Conservation (phyloP, 768 basidiomycete species). For the Royoungia palumana region DNA sequence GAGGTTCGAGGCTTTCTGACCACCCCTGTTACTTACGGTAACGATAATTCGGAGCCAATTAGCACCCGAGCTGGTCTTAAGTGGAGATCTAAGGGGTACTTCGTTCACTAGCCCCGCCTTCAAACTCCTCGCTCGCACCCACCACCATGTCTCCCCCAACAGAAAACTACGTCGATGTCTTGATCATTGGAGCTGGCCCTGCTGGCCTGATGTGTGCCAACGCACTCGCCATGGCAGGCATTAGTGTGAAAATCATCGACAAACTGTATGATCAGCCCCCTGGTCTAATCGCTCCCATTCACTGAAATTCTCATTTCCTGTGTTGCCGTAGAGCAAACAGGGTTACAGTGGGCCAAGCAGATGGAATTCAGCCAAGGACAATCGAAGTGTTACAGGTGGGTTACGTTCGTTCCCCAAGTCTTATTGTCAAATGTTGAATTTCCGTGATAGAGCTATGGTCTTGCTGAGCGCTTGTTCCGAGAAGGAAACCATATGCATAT, state of each 20-base stretch:
- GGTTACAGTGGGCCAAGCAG: constrained; percentile 47
- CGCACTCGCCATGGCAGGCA: no score
- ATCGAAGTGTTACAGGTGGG: constrained; percentile 52
- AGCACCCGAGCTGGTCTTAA: no score
- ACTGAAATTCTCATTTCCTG: not conserved
- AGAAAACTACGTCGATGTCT: constrained; percentile 41
- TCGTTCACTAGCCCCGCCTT: no score
- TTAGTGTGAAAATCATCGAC: no score
- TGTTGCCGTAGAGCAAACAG: constrained; percentile 33
- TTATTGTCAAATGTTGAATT: not conserved
- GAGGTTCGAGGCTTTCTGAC: no score
- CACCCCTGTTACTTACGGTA: no score
- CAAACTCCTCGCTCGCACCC: not conserved
- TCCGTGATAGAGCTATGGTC: constrained; percentile 42
- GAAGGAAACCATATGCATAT: constrained; percentile 70
- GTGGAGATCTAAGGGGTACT: no score
- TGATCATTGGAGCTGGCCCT: constrained; percentile 48
- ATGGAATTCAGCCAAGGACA: constrained; percentile 50
- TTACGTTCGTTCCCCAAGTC: not conserved
- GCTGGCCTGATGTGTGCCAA: no score
- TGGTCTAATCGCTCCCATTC: no score
- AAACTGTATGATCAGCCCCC: constrained; percentile 33
- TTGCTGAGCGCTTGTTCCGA: constrained; percentile 56
- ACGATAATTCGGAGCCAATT: no score
- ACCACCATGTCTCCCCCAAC: constrained; percentile 13